Conservation (phyloP, 2,329 filamentous ascomycete species). For the Verticillium longisporum region DNA sequence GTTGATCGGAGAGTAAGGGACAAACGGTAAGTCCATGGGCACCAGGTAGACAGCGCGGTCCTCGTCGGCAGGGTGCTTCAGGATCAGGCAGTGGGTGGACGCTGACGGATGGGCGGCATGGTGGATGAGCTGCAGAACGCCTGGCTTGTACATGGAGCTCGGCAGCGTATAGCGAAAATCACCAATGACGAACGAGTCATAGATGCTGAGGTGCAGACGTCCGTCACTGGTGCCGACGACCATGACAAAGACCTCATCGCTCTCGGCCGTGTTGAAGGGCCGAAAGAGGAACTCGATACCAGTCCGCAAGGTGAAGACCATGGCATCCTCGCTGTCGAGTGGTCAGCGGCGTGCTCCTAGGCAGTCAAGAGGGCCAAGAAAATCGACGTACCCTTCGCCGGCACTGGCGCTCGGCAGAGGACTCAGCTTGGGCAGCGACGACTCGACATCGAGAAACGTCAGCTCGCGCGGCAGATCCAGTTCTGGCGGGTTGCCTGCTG, state of each 20-base stretch:
- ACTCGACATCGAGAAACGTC: constrained; percentile 68
- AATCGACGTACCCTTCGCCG: constrained; percentile 49
- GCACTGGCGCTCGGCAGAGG: constrained; percentile 56
- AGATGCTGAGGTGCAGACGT: constrained; percentile 70
- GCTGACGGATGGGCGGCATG: constrained; percentile 68
- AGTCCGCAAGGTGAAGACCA: constrained; percentile 62
- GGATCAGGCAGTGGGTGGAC: constrained; percentile 70
- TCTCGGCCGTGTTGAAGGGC: constrained; percentile 53
- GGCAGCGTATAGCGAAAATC: constrained; percentile 46
- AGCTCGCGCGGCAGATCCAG: constrained; percentile 65
- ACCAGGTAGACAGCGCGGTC: constrained; percentile 50
- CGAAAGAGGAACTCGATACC: constrained; percentile 67
- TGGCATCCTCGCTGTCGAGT: constrained; percentile 40
- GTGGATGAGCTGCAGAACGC: constrained; percentile 34
- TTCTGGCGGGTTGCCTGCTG: constrained; percentile 14
- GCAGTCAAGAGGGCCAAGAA: background rate
- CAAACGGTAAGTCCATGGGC: constrained; percentile 76
- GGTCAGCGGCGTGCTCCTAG: background rate
- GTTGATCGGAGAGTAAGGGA: constrained; percentile 71
- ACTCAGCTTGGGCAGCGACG: constrained; percentile 69
- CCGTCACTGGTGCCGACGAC: constrained; percentile 67
- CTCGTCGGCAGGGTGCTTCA: constrained; percentile 37
- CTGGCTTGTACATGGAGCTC: constrained; percentile 12
- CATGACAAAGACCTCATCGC: constrained; percentile 73
- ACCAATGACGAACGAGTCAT: constrained; percentile 78